Evolutionary conservation across 2,329 filamentous ascomycete species (phyloP).

Genomic region (Zarea fungicola): DNA sequence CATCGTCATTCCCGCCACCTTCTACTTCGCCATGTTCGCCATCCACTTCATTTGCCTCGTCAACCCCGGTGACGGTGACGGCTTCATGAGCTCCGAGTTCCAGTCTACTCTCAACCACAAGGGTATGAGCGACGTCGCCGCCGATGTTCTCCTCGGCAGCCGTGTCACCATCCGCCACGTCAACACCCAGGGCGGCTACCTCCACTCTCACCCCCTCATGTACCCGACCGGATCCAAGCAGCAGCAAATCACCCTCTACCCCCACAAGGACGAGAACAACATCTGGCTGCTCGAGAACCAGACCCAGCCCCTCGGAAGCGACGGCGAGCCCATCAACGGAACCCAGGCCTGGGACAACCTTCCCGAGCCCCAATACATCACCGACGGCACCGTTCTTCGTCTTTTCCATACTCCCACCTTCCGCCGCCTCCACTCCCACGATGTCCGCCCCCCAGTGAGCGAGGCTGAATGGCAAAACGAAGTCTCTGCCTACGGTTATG

Average conservation of each 20-base stretch:
- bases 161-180: slow-evolving; percentile 82
- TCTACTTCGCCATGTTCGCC: slow-evolving; percentile 96
- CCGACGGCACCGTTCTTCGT: slow-evolving; percentile 73
- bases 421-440: slow-evolving; percentile 91
- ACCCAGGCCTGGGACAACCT: slow-evolving; percentile 78
- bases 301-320: slow-evolving; percentile 76
- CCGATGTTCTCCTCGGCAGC: slow-evolving; percentile 85
- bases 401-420: slow-evolving; percentile 81
- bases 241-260: slow-evolving; percentile 96
- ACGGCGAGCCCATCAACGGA: slow-evolving; percentile 73
- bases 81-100: slow-evolving; percentile 99
- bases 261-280: slow-evolving; percentile 99
- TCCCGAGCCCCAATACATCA: slow-evolving; percentile 60
- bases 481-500: slow-evolving; percentile 93
- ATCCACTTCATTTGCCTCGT: slow-evolving; percentile 92
- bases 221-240: slow-evolving; percentile 97
- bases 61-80: slow-evolving; percentile 95
- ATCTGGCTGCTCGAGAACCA: slow-evolving; percentile 92
- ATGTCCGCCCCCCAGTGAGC: slow-evolving; percentile 79
- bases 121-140: slow-evolving; percentile 90
- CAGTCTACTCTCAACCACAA: slow-evolving; percentile 96
- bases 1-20: slow-evolving; percentile 78
- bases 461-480: slow-evolving; percentile 95
- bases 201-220: slow-evolving; percentile 96
- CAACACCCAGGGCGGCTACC: slow-evolving; percentile 95